Evolutionary conservation across 2,329 filamentous ascomycete species (phyloP), one percentile per base, ranked within the genome.

Genomic region (Tolypocladium inflatum): DNA sequence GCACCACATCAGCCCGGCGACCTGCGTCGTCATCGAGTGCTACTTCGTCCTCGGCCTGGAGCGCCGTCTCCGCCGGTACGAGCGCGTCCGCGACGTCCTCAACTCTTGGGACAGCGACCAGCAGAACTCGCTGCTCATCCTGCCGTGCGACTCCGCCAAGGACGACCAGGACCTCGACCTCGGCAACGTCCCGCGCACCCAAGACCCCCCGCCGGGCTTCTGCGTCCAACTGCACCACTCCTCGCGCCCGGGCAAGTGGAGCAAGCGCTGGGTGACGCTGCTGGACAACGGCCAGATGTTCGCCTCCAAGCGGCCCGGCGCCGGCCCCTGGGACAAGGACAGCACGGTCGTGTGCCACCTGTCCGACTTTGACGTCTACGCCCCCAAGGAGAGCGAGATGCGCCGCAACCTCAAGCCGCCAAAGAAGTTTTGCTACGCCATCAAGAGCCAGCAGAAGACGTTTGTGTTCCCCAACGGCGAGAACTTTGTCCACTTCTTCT

Each of bases 401-500:
- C 79, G 83, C 42, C 89, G 87, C 66, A 81, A 84, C 62, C 79
- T 97, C 56, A 91, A 88, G 66, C 88, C 91, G 1, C 93, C 93
- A 0, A 96, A 94, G 72, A 89, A 87, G 67, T 80, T 86, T 64
- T 96, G 90, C 73, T 93, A 89, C 66, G 92, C 91, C 0, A 81
- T 97, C 65, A 97, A 96, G 74, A 95, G 90, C 65, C 91, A 96
- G 74, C 88, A 96, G 68, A 96, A 93, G 72, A 88, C 88, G 0
- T 85, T 83, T 59, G 86, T 96, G 66, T 97, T 97, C 67, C 76
- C 91, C 57, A 87, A 87, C 57, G 89, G 87, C 3, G 86, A 89
- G 55, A 93, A 93, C 64, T 97, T 91, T 68, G 89, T 96, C 3
- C 93, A 97, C 68, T 96, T 93, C 73, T 96, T 97, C 74, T 87